Base-by-base conservation (phyloP, 257 asterid species). In the Cordia subcordata region DNA sequence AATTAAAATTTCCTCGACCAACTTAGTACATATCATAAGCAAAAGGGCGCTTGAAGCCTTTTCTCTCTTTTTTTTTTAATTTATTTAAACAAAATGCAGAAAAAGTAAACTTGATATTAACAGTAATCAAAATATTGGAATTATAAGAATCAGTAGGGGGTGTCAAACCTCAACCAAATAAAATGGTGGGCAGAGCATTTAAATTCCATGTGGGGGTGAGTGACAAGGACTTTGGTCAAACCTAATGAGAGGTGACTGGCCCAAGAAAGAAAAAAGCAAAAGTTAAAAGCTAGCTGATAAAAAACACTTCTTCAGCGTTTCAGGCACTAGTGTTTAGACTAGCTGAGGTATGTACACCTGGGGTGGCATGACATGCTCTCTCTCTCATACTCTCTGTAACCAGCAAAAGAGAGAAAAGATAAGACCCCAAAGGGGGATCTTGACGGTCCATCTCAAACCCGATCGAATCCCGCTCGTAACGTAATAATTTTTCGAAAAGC, bases 261-360 rank as follows among this genome's bases (percentile, higher is more conserved):
- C 70, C 77, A 69, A 42, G 60, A 67, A 72, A 80, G 52, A 53
- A 53, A 63, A 65, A 75, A 72, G 77, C 23, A 55, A 81, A 81
- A 77, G 81, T 55, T 46, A 61, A 66, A 84, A 81, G 84, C 77
- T 45, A 62, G 32, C 83, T 78, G 83, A 78, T 63, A 47, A 65
- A 19, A 47, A 16, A 10, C n/a, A n/a, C n/a, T n/a, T n/a, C 8
- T 44, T 62, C 77, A 75, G 88, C 68, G 63, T 67, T 32, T 64
- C 84, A 79, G 87, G 66, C 77, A 10, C 68, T 69, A 80, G 85
- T 68, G 68, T 75, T 65, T 85, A 87, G 80, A 77, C 76, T 85
- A 77, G 85, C 82, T 77, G 72, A 68, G 72, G 69, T 74, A 75
- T 79, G 58, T 61, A 20, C 50, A 40, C 55, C 57, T 42, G 40